Evolutionary conservation across 1,284 basidiomycete genomes (phyloP).

Genomic region (Ustilago tritici): DNA sequence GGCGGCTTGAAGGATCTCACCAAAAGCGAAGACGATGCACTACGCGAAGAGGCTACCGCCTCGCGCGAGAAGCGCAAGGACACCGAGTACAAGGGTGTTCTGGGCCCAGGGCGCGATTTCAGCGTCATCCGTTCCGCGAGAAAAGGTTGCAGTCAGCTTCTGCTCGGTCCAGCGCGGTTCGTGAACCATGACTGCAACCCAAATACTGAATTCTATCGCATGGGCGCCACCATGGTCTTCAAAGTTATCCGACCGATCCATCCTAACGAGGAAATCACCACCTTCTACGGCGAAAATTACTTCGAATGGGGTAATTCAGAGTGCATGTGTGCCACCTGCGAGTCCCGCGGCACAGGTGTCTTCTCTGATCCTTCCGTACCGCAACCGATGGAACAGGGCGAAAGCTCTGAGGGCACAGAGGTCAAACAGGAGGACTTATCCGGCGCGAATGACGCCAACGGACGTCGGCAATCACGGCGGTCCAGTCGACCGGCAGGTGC

Average conservation of each 20-base stretch:
- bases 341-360: constrained; percentile 78
- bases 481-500: constrained; percentile 28
- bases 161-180: constrained; percentile 91
- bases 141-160: constrained; percentile 89
- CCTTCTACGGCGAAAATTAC: constrained; percentile 72
- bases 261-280: constrained; percentile 84
- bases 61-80: constrained; percentile 53
- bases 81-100: constrained; percentile 74
- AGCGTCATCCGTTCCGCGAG: constrained; percentile 89
- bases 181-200: constrained; percentile 95
- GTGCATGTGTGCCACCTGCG: constrained; percentile 90
- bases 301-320: constrained; percentile 87
- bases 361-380: constrained; percentile 45
- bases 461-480: constrained; percentile 41
- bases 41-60: constrained; percentile 79
- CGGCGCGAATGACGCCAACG: constrained; percentile 31
- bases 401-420: constrained; percentile 20
- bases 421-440: constrained; percentile 31
- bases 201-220: constrained; percentile 86
- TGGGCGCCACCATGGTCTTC: constrained; percentile 88
- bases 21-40: constrained; percentile 68
- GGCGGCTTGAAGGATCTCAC: constrained; percentile 70
- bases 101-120: constrained; percentile 78
- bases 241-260: constrained; percentile 83
- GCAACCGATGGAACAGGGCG: constrained; percentile 1